These are phyloP conservation scores for Coccomyxa sp. DNA, from an alignment of 139 green algal genomes.

Conservation along the genomic window DNA sequence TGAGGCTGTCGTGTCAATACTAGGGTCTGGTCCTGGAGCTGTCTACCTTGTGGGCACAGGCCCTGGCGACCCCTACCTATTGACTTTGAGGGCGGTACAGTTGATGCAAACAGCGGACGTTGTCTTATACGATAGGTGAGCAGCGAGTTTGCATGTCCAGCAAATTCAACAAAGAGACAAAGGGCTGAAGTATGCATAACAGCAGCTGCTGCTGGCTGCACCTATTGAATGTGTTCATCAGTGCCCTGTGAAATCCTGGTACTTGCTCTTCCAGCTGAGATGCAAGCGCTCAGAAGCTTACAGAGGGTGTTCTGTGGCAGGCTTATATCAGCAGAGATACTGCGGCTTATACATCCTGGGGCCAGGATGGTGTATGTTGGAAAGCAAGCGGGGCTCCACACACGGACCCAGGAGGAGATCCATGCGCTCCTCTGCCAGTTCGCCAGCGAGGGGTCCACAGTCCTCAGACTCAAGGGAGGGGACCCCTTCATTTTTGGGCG, in stretches of 20 bases:
- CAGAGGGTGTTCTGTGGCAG: too few species aligned
- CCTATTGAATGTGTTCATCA: not conserved
- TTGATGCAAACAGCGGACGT: slow-evolving; percentile 94
- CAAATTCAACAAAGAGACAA: not conserved
- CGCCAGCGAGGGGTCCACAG: slow-evolving; percentile 67
- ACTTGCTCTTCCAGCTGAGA: not conserved
- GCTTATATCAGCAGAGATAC: slow-evolving; percentile 87
- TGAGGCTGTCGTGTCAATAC: too few species aligned
- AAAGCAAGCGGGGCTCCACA: slow-evolving; percentile 94
- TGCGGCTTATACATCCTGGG: slow-evolving; percentile 63
- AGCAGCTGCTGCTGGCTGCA: not conserved
- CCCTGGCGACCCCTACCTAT: slow-evolving; percentile 89
- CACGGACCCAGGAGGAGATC: slow-evolving; percentile 83
- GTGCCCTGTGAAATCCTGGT: not conserved
- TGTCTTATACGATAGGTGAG: slow-evolving; percentile 91
- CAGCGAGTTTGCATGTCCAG: too few species aligned
- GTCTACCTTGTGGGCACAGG: slow-evolving; percentile 96
- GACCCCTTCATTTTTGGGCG: slow-evolving; percentile 95
- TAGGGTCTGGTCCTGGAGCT: slow-evolving; percentile 38
- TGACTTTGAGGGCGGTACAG: slow-evolving; percentile 85
- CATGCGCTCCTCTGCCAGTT: slow-evolving; percentile 80
- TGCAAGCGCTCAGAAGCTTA: not conserved
- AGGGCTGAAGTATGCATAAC: not conserved
- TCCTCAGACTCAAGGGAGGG: slow-evolving; percentile 88
- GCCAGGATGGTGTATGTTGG: slow-evolving; percentile 96